Conservation (phyloP, 768 basidiomycete species). For the Exidia glandulosa region DNA sequence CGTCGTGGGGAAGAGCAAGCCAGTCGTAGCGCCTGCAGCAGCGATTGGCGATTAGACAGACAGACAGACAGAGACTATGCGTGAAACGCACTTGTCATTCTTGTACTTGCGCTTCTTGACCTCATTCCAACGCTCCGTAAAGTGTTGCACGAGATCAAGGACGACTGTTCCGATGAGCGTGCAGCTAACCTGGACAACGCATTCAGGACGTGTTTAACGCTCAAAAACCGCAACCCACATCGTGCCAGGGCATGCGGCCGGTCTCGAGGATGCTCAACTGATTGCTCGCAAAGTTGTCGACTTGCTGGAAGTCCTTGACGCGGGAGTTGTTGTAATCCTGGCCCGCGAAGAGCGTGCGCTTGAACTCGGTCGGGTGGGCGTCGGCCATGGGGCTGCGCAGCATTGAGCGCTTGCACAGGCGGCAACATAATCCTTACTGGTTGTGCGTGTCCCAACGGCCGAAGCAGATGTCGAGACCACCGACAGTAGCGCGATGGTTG, state of each 20-base stretch:
- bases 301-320: constrained; percentile 70
- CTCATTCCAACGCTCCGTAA: constrained; percentile 86
- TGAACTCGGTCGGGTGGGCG: constrained; percentile 79
- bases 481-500: constrained; percentile 75
- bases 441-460: constrained; percentile 94
- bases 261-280: constrained; percentile 55
- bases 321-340: constrained; percentile 91
- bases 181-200: too few species aligned
- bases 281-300: constrained; percentile 65
- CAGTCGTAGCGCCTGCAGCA: constrained; percentile 34
- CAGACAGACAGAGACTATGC: constrained; percentile 3
- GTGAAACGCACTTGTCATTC: constrained; percentile 13
- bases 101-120: constrained; percentile 64
- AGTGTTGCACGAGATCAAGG: constrained; percentile 88
- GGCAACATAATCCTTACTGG: constrained; percentile 25
- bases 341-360: constrained; percentile 78
- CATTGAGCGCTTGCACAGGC: background rate
- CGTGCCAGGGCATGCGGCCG: constrained; percentile 91
- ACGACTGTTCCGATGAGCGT: constrained; percentile 72
- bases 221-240: constrained; percentile 48
- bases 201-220: constrained; percentile 26
- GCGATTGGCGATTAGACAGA: background rate
- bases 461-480: constrained; percentile 92
- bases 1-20: constrained; percentile 73
- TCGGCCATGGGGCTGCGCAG: constrained; percentile 62